phyloP scores from a whole-genome alignment of 148 eudicot species.

The Cornus controversa region DNA sequence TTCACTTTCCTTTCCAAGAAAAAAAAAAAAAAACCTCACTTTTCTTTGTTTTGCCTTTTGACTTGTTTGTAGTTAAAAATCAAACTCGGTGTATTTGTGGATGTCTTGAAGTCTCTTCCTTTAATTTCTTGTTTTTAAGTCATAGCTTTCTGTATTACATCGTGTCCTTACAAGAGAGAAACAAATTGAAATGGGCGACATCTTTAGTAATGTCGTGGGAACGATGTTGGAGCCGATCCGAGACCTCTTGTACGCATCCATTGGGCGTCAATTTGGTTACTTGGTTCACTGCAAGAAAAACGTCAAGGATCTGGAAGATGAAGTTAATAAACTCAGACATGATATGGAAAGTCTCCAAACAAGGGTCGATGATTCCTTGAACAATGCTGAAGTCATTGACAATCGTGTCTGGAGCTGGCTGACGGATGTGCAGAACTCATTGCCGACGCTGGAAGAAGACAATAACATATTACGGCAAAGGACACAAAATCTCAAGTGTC shows the following conservation, averaged over 20 bases:
- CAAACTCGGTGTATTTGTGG: too few species aligned
- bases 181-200: too few species aligned
- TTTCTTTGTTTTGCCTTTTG: slow-evolving; percentile 18
- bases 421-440: too few species aligned
- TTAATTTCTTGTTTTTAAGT: too few species aligned
- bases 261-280: background rate
- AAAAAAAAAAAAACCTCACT: too few species aligned
- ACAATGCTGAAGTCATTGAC: background rate
- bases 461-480: background rate
- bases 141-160: too few species aligned
- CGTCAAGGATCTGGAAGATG: background rate
- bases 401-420: background rate
- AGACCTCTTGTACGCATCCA: background rate
- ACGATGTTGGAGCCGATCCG: too few species aligned
- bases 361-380: background rate
- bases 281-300: background rate
- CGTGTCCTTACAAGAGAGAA: too few species aligned
- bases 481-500: background rate
- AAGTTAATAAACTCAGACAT: background rate
- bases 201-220: too few species aligned
- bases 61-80: background rate
- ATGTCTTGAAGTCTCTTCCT: too few species aligned
- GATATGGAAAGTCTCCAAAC: background rate
- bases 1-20: too few species aligned
- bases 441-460: background rate